Evolutionary conservation across 805 yeast genomes (phyloP).

Genomic region (Lipomyces yamadae): DNA sequence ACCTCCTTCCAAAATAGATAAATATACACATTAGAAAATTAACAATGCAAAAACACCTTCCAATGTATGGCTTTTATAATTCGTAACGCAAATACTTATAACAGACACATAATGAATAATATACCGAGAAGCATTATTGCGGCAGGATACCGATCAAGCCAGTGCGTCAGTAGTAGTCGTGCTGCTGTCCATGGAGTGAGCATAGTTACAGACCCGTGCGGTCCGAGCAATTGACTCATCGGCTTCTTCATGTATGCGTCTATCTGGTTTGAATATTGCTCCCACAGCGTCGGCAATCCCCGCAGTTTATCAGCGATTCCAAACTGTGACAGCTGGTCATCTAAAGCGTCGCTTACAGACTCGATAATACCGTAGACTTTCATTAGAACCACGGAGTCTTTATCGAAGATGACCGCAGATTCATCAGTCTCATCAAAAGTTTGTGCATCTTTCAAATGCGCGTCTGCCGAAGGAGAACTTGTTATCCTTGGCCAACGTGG

Average conservation of each 20-base stretch:
- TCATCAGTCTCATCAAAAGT: constrained; percentile 17
- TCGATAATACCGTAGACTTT: constrained; percentile 4
- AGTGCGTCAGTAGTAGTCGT: background rate
- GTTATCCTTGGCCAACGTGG: constrained; percentile 12
- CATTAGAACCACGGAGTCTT: constrained; percentile 22
- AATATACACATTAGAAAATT: background rate
- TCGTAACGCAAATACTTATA: constrained; percentile 5
- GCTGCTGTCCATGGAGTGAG: background rate
- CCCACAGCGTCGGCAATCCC: background rate
- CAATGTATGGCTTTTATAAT: background rate
- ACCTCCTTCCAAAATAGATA: background rate
- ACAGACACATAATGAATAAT: constrained; percentile 23
- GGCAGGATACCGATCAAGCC: constrained; percentile 11
- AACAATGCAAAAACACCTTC: background rate
- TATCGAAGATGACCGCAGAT: constrained; percentile 20
- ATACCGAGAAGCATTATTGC: constrained; percentile 22
- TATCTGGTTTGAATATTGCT: background rate
- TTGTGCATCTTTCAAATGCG: background rate
- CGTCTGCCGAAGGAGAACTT: constrained; percentile 19
- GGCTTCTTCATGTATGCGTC: background rate
- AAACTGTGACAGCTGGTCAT: background rate
- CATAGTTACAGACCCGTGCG: background rate
- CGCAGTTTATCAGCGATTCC: background rate
- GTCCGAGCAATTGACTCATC: background rate
- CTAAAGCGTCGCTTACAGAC: background rate